Evolutionary conservation across 78 protist species (phyloP), one percentile per base, ranked within the genome.

Genomic region (Thecamonas trahens): DNA sequence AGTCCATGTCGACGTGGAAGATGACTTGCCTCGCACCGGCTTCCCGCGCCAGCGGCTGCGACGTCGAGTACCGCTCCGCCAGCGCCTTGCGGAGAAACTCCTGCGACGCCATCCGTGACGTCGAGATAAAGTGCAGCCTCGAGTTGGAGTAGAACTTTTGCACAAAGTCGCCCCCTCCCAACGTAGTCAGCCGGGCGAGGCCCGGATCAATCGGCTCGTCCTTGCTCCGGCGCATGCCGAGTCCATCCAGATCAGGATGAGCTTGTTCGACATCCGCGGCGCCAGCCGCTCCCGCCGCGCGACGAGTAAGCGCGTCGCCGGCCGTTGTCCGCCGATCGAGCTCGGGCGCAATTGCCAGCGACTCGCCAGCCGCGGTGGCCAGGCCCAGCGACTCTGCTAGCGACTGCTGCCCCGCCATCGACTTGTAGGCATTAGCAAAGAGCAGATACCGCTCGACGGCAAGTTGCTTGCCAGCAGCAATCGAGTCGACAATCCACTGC

Each of bases 1-100:
- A 3, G 38, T 72, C 77, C 69, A 72, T 31, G 67, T 72, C 77
- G 28, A 72, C 28, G 53, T 72, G 77, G 24, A 28, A 1, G 52
- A 72, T 45, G 38, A 72, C 39, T 1, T 55, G 69, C 2, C 5
- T 0, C 53, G 50, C 35, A 7, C 28, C 4, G 53, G 11, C 8
- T 8, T 5, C 38, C 31, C 20, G 13, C 15, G 45, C 1, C 24
- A 8, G 49, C 22, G 28, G 2, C 14, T 2, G 8, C 28, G 26
- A 22, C 29, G 20, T 14, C 55, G 58, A 9, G 34, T 1, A 9
- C 13, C 8, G 20, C 29, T 37, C 38, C 15, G 17, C 13, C 40
- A 1, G 55, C 20, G 13, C 7, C 22, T 35, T 3, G 45, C 34
- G n/a, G 1, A 61, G 31, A 6, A 24, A 61, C 7, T 3, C 50